phyloP scores from a whole-genome alignment of 139 green algal species.

The Yamagishiella unicocca region DNA sequence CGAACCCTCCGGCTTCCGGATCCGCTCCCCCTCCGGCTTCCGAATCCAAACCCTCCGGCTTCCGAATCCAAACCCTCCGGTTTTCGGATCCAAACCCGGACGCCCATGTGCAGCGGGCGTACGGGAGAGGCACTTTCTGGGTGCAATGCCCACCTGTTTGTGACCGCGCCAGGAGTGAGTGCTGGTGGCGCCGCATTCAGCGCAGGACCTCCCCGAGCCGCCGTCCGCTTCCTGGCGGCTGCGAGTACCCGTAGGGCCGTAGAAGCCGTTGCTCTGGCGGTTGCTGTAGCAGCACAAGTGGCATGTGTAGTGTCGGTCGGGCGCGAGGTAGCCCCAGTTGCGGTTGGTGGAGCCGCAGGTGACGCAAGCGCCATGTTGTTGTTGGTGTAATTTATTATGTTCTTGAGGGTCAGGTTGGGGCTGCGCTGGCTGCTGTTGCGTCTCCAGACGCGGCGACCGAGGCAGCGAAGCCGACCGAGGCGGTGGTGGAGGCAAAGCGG shows the following conservation, averaged over 20 bases:
- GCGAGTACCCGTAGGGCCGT: background rate
- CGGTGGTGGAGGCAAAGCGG: too few relatives aligned
- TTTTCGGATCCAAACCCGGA: too few relatives aligned
- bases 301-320: constrained; percentile 24
- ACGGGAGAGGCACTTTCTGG: too few relatives aligned
- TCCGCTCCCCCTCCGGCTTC: too few relatives aligned
- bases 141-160: constrained; percentile 14
- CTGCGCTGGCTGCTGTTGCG: background rate
- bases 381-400: too few relatives aligned
- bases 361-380: background rate
- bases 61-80: too few relatives aligned
- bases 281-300: constrained; percentile 28
- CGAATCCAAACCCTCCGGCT: too few relatives aligned
- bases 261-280: background rate
- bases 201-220: background rate
- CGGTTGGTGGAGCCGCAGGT: constrained; percentile 15
- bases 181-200: constrained; percentile 6
- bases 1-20: too few relatives aligned
- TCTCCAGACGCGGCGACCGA: background rate
- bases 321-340: constrained; percentile 24
- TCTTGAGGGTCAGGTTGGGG: too few relatives aligned
- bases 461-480: too few relatives aligned
- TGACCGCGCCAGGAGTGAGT: constrained; percentile 12
- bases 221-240: background rate
- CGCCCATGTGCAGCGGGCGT: too few relatives aligned